These are phyloP conservation scores for Fusarium sp. DNA, from an alignment of 2,329 filamentous ascomycete genomes.

Conservation along the genomic window DNA sequence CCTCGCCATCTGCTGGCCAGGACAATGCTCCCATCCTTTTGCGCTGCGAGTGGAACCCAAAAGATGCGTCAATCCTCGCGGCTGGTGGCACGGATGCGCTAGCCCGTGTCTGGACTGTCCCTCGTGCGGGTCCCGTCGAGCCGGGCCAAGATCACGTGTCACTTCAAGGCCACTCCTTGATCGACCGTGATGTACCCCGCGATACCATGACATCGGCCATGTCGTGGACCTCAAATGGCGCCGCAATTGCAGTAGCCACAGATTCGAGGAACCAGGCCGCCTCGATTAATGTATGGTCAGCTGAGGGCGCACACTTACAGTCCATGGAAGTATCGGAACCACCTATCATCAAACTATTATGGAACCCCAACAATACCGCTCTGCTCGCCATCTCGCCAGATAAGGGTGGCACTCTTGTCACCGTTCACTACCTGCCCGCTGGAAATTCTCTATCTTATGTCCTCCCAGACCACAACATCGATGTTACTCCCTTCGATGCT, in stretches of 20 bases:
- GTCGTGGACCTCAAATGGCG: constrained; percentile 71
- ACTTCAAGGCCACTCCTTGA: constrained; percentile 56
- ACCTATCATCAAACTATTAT: constrained; percentile 72
- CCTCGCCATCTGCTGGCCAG: constrained; percentile 55
- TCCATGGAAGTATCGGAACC: constrained; percentile 70
- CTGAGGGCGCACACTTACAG: constrained; percentile 65
- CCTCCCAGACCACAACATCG: constrained; percentile 64
- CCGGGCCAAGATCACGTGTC: constrained; percentile 59
- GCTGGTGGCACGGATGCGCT: constrained; percentile 77
- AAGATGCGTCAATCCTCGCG: constrained; percentile 73
- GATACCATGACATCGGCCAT: constrained; percentile 69
- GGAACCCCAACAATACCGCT: constrained; percentile 69
- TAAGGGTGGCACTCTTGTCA: constrained; percentile 67
- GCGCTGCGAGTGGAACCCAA: constrained; percentile 78
- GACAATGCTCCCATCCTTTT: constrained; percentile 72
- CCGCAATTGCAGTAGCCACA: constrained; percentile 69
- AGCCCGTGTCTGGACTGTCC: constrained; percentile 76
- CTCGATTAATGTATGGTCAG: constrained; percentile 68
- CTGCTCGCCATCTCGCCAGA: constrained; percentile 70
- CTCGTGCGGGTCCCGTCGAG: constrained; percentile 64
- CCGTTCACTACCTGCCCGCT: constrained; percentile 63
- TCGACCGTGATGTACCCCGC: constrained; percentile 66
- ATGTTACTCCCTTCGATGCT: constrained; percentile 67
- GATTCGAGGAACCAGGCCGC: constrained; percentile 66
- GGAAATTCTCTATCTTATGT: constrained; percentile 62